These are phyloP conservation scores for Malassezia japonica DNA, from an alignment of 1,284 basidiomycete genomes.

Conservation along the genomic window DNA sequence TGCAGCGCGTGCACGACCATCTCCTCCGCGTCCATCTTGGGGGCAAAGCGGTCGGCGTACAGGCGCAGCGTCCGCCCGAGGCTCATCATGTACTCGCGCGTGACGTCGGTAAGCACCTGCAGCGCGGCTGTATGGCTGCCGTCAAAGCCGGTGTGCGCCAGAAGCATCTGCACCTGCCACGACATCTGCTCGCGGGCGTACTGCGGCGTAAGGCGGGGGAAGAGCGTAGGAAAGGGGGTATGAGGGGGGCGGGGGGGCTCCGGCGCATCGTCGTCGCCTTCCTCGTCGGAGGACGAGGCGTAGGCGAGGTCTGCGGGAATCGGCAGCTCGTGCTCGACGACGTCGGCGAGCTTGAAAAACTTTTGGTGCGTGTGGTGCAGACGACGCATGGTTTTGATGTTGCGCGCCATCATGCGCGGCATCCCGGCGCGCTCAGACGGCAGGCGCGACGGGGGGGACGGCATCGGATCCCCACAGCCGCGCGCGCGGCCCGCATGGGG, in stretches of 20 bases:
- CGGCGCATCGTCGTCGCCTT: neutral
- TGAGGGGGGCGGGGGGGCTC: neutral
- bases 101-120: slow-evolving; percentile 69
- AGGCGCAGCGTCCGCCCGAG: slow-evolving; percentile 76
- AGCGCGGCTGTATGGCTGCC: slow-evolving; percentile 53
- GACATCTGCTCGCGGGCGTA: slow-evolving; percentile 22
- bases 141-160: slow-evolving; percentile 44
- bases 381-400: slow-evolving; percentile 35
- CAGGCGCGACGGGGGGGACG: slow-evolving; percentile 8
- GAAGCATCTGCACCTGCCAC: slow-evolving; percentile 27
- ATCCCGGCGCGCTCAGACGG: slow-evolving; percentile 26
- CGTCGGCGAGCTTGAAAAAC: slow-evolving; percentile 32
- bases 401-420: slow-evolving; percentile 27
- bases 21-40: slow-evolving; percentile 76
- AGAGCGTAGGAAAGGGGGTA: neutral
- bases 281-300: slow-evolving; percentile 25
- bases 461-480: neutral
- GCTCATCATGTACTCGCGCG: slow-evolving; percentile 71
- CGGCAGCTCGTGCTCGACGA: slow-evolving; percentile 37
- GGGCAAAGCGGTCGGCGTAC: slow-evolving; percentile 68
- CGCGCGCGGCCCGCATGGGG: slow-evolving; percentile 9
- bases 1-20: slow-evolving; percentile 80
- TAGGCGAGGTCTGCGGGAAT: slow-evolving; percentile 34
- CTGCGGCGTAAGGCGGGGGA: slow-evolving; percentile 11
- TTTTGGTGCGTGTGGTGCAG: slow-evolving; percentile 38